phyloP scores from a whole-genome alignment of 2,329 filamentous ascomycete genomes.

The Verticillium nubilum region DNA sequence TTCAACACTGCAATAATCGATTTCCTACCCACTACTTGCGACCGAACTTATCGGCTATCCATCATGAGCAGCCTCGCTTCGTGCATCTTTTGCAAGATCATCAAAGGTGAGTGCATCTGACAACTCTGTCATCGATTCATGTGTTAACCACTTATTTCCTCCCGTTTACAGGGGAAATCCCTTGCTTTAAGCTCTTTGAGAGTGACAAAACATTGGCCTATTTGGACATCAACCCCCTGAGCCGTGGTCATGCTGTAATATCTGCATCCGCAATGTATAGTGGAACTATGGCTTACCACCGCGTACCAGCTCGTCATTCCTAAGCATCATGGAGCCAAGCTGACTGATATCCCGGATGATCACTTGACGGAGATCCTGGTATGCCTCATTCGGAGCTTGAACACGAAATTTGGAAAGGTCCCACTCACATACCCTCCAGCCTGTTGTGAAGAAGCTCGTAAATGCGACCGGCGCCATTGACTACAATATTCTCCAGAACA shows the following conservation, averaged over 20 bases:
- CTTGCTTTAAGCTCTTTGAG: conserved; percentile 93
- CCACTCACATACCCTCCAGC: conserved; percentile 31
- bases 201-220: conserved; percentile 91
- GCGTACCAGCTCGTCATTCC: conserved; percentile 79
- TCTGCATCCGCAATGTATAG: neutral
- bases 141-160: neutral
- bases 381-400: conserved; percentile 20
- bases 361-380: conserved; percentile 76
- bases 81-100: conserved; percentile 98
- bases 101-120: conserved; percentile 61
- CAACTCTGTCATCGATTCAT: neutral
- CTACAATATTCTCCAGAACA: conserved; percentile 97
- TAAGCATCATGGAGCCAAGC: conserved; percentile 88
- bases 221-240: conserved; percentile 89
- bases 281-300: neutral
- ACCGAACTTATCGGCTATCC: neutral
- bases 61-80: conserved; percentile 47
- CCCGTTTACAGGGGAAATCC: conserved; percentile 71
- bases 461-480: conserved; percentile 68
- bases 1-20: neutral
- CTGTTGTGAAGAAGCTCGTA: conserved; percentile 83
- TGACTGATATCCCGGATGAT: conserved; percentile 89
- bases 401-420: neutral
- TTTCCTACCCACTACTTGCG: neutral
- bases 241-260: conserved; percentile 80